phyloP scores from a whole-genome alignment of 306 rosid species.

The Rosa lucieae region DNA sequence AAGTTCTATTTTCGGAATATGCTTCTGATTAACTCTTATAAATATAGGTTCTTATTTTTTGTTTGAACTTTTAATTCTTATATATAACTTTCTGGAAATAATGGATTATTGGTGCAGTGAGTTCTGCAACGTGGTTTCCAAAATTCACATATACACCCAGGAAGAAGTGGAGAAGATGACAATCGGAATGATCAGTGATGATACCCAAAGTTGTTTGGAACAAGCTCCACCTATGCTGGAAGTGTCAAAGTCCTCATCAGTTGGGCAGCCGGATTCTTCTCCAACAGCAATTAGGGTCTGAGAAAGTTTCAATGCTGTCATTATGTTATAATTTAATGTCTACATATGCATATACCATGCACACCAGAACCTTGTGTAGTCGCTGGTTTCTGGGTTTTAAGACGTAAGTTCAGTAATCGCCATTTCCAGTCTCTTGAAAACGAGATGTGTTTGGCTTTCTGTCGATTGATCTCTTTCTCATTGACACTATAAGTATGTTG shows the following conservation, averaged over 20 bases:
- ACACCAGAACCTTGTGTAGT: conserved; percentile 11
- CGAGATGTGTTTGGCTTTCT: background rate
- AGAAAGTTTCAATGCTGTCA: conserved; percentile 24
- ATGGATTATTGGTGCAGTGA: conserved; percentile 61
- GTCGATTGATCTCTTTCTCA: background rate
- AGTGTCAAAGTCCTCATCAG: conserved; percentile 87
- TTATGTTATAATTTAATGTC: conserved; percentile 22
- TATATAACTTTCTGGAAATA: background rate
- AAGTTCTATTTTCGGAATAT: background rate
- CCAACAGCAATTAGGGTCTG: conserved; percentile 64
- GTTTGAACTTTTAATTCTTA: background rate
- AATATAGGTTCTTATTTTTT: background rate
- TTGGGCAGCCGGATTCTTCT: conserved; percentile 87
- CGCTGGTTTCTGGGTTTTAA: conserved; percentile 4
- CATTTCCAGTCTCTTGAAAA: background rate
- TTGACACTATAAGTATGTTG: background rate
- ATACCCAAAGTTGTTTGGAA: conserved; percentile 86
- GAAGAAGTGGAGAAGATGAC: conserved; percentile 99
- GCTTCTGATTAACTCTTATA: background rate
- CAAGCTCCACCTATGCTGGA: conserved; percentile 66
- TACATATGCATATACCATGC: conserved; percentile 24
- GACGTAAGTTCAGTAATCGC: conserved; percentile 29
- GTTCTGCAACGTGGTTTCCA: conserved; percentile 74
- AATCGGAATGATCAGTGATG: conserved; percentile 68
- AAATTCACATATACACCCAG: conserved; percentile 77